Conservation (phyloP, 1,139 yeast genomes). For the Suhomyces choctaworum region DNA sequence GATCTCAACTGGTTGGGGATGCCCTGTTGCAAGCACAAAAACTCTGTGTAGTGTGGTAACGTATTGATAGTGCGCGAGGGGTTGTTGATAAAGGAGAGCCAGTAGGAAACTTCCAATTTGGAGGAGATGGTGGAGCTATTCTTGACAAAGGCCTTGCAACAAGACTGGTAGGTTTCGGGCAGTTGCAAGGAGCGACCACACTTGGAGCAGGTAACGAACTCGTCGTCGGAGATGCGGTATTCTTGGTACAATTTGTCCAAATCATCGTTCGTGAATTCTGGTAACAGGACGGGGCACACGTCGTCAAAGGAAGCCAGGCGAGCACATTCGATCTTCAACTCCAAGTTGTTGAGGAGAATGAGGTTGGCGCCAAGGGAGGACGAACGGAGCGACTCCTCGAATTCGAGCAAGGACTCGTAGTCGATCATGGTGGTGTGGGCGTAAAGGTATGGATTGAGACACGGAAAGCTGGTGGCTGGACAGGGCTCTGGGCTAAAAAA, state of each 20-base stretch:
- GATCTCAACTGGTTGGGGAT: slow-evolving; percentile 42
- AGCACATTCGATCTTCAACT: slow-evolving; percentile 32
- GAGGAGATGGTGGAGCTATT: slow-evolving; percentile 23
- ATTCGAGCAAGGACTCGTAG: slow-evolving; percentile 41
- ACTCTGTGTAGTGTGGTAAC: slow-evolving; percentile 49
- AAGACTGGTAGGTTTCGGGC: slow-evolving; percentile 17
- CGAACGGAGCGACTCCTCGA: slow-evolving; percentile 42
- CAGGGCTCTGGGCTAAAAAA: too few relatives aligned
- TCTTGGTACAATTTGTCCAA: slow-evolving; percentile 20
- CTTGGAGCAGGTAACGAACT: slow-evolving; percentile 37
- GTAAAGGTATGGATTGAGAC: background rate
- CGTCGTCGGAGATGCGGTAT: slow-evolving; percentile 34
- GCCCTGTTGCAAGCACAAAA: slow-evolving; percentile 42
- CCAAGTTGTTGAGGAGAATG: slow-evolving; percentile 33
- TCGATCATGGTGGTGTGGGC: slow-evolving; percentile 24
- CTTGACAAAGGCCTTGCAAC: slow-evolving; percentile 23
- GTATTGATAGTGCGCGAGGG: slow-evolving; percentile 49
- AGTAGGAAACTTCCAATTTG: slow-evolving; percentile 40
- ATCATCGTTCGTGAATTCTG: slow-evolving; percentile 17
- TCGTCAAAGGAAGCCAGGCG: slow-evolving; percentile 20
- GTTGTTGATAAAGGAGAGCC: slow-evolving; percentile 47
- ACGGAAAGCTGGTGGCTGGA: background rate
- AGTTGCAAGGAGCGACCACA: slow-evolving; percentile 26
- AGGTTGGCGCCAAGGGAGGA: slow-evolving; percentile 17
- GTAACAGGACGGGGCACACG: slow-evolving; percentile 6